Percentiles rank a stretch among this genome's conserved stretches.
phyloP scores from a whole-genome alignment of 495 filamentous ascomycete species.

The Penicillium waksmanii region DNA sequence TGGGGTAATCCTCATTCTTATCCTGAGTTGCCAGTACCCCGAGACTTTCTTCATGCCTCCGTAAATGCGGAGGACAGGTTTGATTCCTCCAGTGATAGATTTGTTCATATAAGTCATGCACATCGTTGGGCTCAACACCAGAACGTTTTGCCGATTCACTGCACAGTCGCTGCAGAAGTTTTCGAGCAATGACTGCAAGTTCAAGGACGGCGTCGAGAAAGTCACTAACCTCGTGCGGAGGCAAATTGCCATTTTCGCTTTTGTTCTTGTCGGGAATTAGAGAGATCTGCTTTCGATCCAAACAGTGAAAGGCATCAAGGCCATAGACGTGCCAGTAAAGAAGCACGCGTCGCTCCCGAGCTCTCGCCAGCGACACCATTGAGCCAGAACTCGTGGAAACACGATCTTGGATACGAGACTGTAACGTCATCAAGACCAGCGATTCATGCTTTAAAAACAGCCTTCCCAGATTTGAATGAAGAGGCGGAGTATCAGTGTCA shows the following conservation, averaged over 20 bases:
- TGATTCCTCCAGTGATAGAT: slow-evolving; percentile 14
- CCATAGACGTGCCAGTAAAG: slow-evolving; percentile 24
- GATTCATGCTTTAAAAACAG: slow-evolving; percentile 18
- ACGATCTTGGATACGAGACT: slow-evolving; percentile 7
- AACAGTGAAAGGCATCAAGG: slow-evolving; percentile 20
- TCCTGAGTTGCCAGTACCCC: background rate
- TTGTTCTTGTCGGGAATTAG: slow-evolving; percentile 7
- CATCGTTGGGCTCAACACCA: slow-evolving; percentile 13
- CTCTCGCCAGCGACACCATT: slow-evolving; percentile 1
- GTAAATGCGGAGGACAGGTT: slow-evolving; percentile 14
- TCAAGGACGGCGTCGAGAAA: slow-evolving; percentile 16
- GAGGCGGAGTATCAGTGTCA: slow-evolving; percentile 1
- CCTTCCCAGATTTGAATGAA: slow-evolving; percentile 8
- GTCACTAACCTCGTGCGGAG: background rate
- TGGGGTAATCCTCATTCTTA: background rate
- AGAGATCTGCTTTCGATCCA: slow-evolving; percentile 19
- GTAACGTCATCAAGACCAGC: slow-evolving; percentile 18
- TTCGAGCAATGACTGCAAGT: slow-evolving; percentile 18
- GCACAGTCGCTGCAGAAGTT: slow-evolving; percentile 9
- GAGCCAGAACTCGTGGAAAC: background rate
- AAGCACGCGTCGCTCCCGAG: slow-evolving; percentile 11
- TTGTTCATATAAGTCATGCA: slow-evolving; percentile 11
- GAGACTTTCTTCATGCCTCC: background rate
- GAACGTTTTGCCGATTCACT: slow-evolving; percentile 21
- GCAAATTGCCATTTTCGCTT: background rate